Evolutionary conservation across 2,329 filamentous ascomycete genomes (phyloP).

Genomic region (Botrytis galanthina): DNA sequence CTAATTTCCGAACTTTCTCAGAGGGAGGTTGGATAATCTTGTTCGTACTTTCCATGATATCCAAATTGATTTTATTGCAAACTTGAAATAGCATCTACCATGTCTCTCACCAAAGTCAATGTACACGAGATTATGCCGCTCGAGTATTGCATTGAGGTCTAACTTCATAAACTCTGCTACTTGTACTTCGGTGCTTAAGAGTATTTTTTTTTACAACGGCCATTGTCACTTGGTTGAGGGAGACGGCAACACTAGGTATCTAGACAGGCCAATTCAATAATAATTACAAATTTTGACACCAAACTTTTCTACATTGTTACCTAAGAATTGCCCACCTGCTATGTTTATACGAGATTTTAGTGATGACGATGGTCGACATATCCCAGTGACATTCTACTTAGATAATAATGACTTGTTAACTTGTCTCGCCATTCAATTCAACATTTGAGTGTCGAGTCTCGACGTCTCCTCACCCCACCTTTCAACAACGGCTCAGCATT

Average conservation of each 20-base stretch:
- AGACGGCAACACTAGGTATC: not conserved
- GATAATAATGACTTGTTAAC: not conserved
- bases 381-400: not conserved
- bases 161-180: not conserved
- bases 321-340: not conserved
- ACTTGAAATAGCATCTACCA: not conserved
- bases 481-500: constrained; percentile 6
- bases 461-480: not conserved
- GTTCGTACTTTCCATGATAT: constrained; percentile 7
- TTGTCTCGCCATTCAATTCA: too few species aligned
- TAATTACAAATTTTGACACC: not conserved
- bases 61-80: not conserved
- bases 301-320: not conserved
- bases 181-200: not conserved
- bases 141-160: not conserved
- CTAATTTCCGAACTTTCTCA: not conserved
- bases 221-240: not conserved
- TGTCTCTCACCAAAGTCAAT: not conserved
- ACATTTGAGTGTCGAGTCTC: not conserved
- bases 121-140: not conserved
- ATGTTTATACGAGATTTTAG: not conserved
- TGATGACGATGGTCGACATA: not conserved
- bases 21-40: not conserved
- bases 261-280: not conserved
- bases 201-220: not conserved